Percentiles rank a stretch among this genome's conserved stretches.
These are phyloP conservation scores for Paracamarosporium sp. DNA, from an alignment of 2,329 filamentous ascomycete genomes.

Conservation along the genomic window DNA sequence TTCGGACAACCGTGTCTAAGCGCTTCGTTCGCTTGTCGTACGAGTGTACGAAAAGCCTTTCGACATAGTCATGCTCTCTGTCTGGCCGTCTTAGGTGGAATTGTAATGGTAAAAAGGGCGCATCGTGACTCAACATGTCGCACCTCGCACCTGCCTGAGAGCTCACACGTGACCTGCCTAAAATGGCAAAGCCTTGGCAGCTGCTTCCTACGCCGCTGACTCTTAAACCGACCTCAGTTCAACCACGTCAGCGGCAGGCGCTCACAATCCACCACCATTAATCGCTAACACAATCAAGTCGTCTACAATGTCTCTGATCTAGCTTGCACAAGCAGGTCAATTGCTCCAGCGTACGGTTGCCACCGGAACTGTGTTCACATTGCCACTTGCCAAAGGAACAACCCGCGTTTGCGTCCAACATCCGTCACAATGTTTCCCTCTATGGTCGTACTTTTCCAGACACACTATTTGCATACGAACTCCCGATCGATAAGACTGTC, in stretches of 20 bases:
- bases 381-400: conserved; percentile 24
- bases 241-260: conserved; percentile 8
- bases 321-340: conserved; percentile 13
- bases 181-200: conserved; percentile 2
- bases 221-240: conserved; percentile 11
- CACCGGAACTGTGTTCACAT: conserved; percentile 7
- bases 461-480: conserved; percentile 59
- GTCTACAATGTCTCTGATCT: conserved; percentile 7
- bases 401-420: conserved; percentile 27
- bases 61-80: not conserved
- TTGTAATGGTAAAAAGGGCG: not conserved
- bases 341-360: conserved; percentile 11
- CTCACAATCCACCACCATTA: conserved; percentile 1
- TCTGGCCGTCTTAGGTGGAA: not conserved
- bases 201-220: conserved; percentile 4
- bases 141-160: not conserved
- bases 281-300: conserved; percentile 1
- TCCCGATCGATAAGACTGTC: conserved; percentile 52
- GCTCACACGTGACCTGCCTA: not conserved
- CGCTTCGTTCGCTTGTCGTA: too few species aligned
- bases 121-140: not conserved
- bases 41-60: not conserved
- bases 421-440: conserved; percentile 59
- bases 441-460: conserved; percentile 55
- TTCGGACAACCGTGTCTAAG: too few species aligned